Conservation (phyloP, 106 monocot species). For the Apostasia ramifera region DNA sequence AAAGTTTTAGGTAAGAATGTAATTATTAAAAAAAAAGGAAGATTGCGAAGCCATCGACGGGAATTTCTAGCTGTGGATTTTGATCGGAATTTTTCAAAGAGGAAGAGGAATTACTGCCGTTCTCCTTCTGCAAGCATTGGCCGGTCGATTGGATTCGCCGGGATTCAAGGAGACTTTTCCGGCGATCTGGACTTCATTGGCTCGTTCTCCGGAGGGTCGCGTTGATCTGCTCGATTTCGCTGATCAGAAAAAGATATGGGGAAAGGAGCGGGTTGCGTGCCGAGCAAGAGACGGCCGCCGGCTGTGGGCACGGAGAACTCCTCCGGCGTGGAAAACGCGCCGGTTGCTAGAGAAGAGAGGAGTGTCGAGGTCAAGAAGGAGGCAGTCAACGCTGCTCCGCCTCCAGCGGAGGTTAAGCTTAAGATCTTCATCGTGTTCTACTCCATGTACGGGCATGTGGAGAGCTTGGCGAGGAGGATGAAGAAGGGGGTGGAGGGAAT, state of each 20-base stretch:
- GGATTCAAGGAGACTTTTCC: too few species aligned
- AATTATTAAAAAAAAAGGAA: too few species aligned
- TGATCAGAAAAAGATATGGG: slow-evolving; percentile 11
- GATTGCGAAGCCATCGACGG: too few species aligned
- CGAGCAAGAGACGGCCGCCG: slow-evolving; percentile 21
- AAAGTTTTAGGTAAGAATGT: too few species aligned
- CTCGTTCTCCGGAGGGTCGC: too few species aligned
- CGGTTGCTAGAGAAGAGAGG: slow-evolving; percentile 5
- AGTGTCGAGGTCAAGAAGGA: not conserved
- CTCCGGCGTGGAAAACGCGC: not conserved
- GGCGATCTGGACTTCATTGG: too few species aligned
- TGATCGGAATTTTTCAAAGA: too few species aligned
- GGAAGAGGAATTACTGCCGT: too few species aligned
- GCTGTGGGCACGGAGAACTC: not conserved
- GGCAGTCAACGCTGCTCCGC: not conserved
- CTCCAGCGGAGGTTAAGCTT: slow-evolving; percentile 11
- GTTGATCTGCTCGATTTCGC: too few species aligned
- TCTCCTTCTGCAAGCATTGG: too few species aligned
- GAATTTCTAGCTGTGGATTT: too few species aligned
- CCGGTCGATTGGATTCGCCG: too few species aligned
- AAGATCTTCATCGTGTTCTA: slow-evolving; percentile 47
- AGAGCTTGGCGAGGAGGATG: slow-evolving; percentile 29
- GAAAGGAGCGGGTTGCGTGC: slow-evolving; percentile 29
- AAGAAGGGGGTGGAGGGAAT: slow-evolving; percentile 34
- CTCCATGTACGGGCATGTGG: slow-evolving; percentile 50